phyloP scores from a whole-genome alignment of 1,284 basidiomycete genomes.

The Heliocybe sulcata region DNA sequence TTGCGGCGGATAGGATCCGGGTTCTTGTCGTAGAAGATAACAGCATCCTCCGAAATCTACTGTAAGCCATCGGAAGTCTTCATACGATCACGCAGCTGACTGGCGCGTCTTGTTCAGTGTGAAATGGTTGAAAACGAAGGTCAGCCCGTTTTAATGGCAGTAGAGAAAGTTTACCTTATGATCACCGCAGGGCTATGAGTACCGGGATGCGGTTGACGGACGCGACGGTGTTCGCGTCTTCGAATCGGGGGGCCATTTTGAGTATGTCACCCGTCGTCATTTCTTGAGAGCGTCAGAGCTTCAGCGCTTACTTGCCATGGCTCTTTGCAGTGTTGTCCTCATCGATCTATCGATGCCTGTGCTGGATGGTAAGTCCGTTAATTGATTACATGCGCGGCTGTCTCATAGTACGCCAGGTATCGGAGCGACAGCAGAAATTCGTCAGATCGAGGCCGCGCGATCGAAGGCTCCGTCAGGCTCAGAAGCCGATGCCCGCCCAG shows the following conservation, averaged over 20 bases:
- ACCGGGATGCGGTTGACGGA: conserved; percentile 77
- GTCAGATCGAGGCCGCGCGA: conserved; percentile 64
- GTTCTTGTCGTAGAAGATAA: conserved; percentile 86
- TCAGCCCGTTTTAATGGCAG: conserved; percentile 28
- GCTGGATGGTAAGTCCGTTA: conserved; percentile 58
- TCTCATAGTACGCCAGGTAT: conserved; percentile 57
- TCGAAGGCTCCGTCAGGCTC: conserved; percentile 15
- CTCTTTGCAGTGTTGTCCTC: conserved; percentile 59
- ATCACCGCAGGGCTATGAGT: conserved; percentile 61
- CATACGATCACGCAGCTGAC: conserved; percentile 12
- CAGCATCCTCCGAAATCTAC: conserved; percentile 60
- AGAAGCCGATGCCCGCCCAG: conserved; percentile 20
- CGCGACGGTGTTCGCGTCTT: conserved; percentile 80
- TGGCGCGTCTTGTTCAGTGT: conserved; percentile 39
- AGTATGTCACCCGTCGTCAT: conserved; percentile 54
- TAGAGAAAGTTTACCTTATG: conserved; percentile 4
- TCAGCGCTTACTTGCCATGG: conserved; percentile 6
- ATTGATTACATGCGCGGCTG: too few species aligned
- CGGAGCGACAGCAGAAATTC: conserved; percentile 79
- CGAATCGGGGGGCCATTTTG: conserved; percentile 58
- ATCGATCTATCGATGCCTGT: conserved; percentile 92
- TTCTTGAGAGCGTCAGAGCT: too few species aligned
- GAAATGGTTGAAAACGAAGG: conserved; percentile 76
- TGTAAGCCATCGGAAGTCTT: conserved; percentile 37
- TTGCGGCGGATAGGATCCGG: conserved; percentile 36